These are phyloP conservation scores for Gossypium sturtianum DNA, from an alignment of 345 rosid species.

Conservation along the genomic window DNA sequence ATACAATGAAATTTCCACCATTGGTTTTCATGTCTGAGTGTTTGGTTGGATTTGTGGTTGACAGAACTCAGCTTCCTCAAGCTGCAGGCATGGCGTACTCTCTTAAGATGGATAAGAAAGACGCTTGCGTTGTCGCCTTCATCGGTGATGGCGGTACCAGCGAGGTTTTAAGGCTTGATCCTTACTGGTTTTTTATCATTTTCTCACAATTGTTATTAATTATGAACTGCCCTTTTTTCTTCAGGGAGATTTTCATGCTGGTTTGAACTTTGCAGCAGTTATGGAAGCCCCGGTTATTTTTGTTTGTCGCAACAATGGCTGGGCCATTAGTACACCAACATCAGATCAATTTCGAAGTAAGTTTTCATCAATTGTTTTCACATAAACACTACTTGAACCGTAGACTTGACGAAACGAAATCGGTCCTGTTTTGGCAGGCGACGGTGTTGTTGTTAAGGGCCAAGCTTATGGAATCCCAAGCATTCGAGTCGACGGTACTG, in stretches of 20 bases:
- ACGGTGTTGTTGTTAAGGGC: constrained; percentile 74
- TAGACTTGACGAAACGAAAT: background rate
- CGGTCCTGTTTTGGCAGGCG: constrained; percentile 35
- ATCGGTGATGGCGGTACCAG: constrained; percentile 77
- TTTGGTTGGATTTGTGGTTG: background rate
- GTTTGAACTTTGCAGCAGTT: constrained; percentile 82
- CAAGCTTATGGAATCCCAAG: constrained; percentile 69
- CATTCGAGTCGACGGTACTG: constrained; percentile 86
- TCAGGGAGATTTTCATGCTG: constrained; percentile 91
- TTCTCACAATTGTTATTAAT: background rate
- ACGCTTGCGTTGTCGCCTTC: constrained; percentile 58
- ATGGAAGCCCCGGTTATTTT: constrained; percentile 66
- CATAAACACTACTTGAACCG: background rate
- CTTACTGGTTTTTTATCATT: background rate
- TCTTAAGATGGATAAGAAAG: constrained; percentile 66
- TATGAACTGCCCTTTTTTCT: background rate
- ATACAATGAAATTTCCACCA: background rate
- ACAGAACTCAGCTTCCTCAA: constrained; percentile 82
- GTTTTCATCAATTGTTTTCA: background rate
- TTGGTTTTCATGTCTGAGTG: background rate
- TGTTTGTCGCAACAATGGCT: constrained; percentile 81
- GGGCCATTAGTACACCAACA: constrained; percentile 78
- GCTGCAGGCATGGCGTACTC: constrained; percentile 74
- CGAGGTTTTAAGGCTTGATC: constrained; percentile 39
- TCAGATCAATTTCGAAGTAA: constrained; percentile 78